Conservation (phyloP, 2,329 filamentous ascomycete species). For the Lachnum nothofagi region DNA sequence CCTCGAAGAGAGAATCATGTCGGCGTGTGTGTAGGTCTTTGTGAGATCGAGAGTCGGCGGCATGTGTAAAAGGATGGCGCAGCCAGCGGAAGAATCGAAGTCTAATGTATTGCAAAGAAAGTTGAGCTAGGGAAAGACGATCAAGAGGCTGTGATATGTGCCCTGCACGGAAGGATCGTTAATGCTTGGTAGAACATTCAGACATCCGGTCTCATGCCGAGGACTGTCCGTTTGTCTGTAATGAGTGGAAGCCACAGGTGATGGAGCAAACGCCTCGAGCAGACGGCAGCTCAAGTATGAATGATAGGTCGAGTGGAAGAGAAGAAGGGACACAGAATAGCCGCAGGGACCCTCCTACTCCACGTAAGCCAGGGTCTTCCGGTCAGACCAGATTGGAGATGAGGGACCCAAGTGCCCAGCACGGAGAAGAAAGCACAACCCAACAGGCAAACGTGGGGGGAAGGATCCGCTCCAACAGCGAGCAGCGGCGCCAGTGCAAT, state of each 20-base stretch:
- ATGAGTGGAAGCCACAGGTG: conserved; percentile 2
- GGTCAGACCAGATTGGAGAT: too few species aligned
- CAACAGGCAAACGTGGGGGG: neutral
- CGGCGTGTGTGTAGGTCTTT: conserved; percentile 35
- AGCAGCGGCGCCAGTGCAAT: neutral
- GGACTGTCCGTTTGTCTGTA: neutral
- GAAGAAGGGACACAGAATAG: neutral
- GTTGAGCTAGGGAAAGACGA: neutral
- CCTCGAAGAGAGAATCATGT: conserved; percentile 35
- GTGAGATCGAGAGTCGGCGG: conserved; percentile 28
- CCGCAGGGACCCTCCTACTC: neutral
- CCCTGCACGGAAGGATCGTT: conserved; percentile 23
- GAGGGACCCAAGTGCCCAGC: neutral
- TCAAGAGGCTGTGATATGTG: conserved; percentile 11
- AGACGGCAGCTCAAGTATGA: conserved; percentile 2
- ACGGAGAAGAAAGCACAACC: too few species aligned
- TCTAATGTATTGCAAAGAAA: conserved; percentile 17
- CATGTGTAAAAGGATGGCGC: conserved; percentile 28
- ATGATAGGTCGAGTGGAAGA: neutral
- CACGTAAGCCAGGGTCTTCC: neutral
- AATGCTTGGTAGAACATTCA: conserved; percentile 13
- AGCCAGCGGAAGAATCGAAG: conserved; percentile 26
- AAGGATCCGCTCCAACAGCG: neutral
- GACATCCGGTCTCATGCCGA: conserved; percentile 16
- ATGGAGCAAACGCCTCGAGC: conserved; percentile 21